A percentile compares a stretch with the other conserved stretches of the same genome.
phyloP scores from a whole-genome alignment of 805 yeast genomes.

The Yarrowia keelungensis region DNA sequence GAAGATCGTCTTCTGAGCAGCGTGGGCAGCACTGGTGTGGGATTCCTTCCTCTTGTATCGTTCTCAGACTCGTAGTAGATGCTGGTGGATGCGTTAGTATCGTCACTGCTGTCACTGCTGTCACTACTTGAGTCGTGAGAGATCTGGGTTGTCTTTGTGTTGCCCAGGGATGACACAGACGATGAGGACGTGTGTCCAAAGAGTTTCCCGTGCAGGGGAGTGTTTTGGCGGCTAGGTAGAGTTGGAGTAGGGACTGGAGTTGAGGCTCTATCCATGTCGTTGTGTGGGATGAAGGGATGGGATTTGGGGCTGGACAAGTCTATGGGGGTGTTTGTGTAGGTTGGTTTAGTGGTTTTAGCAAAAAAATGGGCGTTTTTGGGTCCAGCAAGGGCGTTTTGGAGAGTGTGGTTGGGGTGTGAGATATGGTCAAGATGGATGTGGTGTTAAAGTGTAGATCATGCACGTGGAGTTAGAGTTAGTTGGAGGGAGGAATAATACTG shows the following conservation, averaged over 20 bases:
- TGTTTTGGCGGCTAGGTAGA: conserved; percentile 23
- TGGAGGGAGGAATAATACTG: too few species aligned
- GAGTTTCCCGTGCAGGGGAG: conserved; percentile 26
- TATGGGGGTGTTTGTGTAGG: not conserved
- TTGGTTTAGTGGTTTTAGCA: not conserved
- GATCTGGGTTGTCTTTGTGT: not conserved
- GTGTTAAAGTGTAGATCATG: too few species aligned
- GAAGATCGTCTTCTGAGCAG: conserved; percentile 10
- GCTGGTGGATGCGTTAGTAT: conserved; percentile 29
- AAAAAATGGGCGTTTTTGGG: too few species aligned
- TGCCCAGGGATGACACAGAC: conserved; percentile 27
- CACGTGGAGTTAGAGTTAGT: too few species aligned
- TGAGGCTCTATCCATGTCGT: conserved; percentile 24
- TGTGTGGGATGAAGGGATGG: not conserved
- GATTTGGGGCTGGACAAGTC: not conserved
- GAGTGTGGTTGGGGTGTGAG: not conserved
- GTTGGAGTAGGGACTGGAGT: conserved; percentile 16
- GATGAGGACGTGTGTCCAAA: conserved; percentile 29
- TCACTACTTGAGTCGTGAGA: conserved; percentile 20
- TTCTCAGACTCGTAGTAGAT: conserved; percentile 16
- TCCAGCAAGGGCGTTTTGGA: not conserved
- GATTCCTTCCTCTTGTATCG: conserved; percentile 28
- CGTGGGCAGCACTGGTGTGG: conserved; percentile 6
- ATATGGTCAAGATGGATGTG: not conserved
- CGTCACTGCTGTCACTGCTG: conserved; percentile 18